A percentile compares a stretch with the other conserved stretches of the same genome.
phyloP scores from a whole-genome alignment of 225 moss, liverwort and hornwort species.

The Physcomitrium patens region DNA sequence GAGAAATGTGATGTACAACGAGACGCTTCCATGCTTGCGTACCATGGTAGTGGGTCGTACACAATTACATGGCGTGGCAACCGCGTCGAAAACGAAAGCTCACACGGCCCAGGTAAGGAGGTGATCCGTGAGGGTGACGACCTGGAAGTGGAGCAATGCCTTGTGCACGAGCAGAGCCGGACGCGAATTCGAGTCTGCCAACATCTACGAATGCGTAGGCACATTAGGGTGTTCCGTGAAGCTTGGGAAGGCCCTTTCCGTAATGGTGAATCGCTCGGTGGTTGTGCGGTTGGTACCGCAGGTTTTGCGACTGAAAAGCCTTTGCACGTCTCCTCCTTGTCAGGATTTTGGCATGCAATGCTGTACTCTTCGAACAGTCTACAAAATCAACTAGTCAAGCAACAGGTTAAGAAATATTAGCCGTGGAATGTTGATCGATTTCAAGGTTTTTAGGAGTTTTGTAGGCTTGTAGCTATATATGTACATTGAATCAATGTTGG shows the following conservation, averaged over 20 bases:
- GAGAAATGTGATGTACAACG: slow-evolving; percentile 47
- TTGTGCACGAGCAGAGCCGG: slow-evolving; percentile 50
- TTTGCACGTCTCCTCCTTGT: slow-evolving; percentile 29
- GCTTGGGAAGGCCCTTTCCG: slow-evolving; percentile 88
- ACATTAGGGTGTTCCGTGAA: slow-evolving; percentile 61
- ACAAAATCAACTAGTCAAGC: slow-evolving; percentile 22
- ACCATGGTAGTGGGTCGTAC: slow-evolving; percentile 78
- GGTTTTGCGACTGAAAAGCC: slow-evolving; percentile 59
- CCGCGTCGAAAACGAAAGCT: slow-evolving; percentile 48
- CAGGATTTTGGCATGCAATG: slow-evolving; percentile 66
- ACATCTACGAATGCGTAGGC: slow-evolving; percentile 48
- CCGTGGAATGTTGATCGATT: too few relatives aligned
- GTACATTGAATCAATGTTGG: neutral
- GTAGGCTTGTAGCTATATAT: neutral
- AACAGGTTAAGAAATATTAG: neutral
- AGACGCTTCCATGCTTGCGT: slow-evolving; percentile 53
- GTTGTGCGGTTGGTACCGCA: slow-evolving; percentile 65
- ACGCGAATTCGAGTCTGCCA: slow-evolving; percentile 72
- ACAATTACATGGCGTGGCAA: slow-evolving; percentile 80
- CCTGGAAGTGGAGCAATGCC: slow-evolving; percentile 92
- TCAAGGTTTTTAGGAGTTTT: neutral
- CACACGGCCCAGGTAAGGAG: slow-evolving; percentile 64
- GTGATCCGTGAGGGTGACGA: slow-evolving; percentile 63
- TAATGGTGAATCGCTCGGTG: slow-evolving; percentile 91
- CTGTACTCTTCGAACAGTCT: slow-evolving; percentile 29